These are phyloP conservation scores for Kodamaea kaohsiungensis DNA, from an alignment of 805 yeast genomes.

Conservation along the genomic window DNA sequence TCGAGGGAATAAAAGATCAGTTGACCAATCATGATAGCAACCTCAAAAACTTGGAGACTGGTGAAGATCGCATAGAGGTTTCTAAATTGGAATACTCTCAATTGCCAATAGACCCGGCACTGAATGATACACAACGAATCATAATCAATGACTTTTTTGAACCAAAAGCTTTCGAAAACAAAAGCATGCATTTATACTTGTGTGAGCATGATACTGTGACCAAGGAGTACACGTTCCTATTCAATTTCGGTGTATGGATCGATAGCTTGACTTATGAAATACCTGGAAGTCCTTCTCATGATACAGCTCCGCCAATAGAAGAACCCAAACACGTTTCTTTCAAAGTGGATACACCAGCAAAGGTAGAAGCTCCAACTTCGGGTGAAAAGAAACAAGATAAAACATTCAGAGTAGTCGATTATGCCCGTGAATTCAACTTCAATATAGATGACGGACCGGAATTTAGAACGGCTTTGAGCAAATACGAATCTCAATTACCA, in stretches of 20 bases:
- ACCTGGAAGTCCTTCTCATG: not conserved
- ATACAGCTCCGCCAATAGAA: not conserved
- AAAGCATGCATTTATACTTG: constrained; percentile 23
- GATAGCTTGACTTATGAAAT: constrained; percentile 9
- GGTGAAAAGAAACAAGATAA: constrained; percentile 5
- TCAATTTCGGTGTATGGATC: constrained; percentile 31
- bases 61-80: constrained; percentile 18
- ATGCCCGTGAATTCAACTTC: constrained; percentile 33
- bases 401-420: constrained; percentile 16
- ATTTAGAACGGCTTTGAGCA: constrained; percentile 32
- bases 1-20: constrained; percentile 12
- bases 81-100: constrained; percentile 30
- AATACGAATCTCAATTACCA: constrained; percentile 34
- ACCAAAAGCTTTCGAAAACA: constrained; percentile 14
- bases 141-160: constrained; percentile 30
- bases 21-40: constrained; percentile 12
- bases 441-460: constrained; percentile 46
- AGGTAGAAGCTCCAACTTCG: not conserved
- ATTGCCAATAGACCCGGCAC: constrained; percentile 25
- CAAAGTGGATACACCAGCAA: not conserved
- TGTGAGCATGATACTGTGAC: constrained; percentile 24
- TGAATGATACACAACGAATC: constrained; percentile 20
- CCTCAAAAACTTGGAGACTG: constrained; percentile 5
- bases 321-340: not conserved
- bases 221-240: constrained; percentile 17